These are phyloP conservation scores for Claviceps sorghi DNA, from an alignment of 2,329 filamentous ascomycete genomes.

Conservation along the genomic window DNA sequence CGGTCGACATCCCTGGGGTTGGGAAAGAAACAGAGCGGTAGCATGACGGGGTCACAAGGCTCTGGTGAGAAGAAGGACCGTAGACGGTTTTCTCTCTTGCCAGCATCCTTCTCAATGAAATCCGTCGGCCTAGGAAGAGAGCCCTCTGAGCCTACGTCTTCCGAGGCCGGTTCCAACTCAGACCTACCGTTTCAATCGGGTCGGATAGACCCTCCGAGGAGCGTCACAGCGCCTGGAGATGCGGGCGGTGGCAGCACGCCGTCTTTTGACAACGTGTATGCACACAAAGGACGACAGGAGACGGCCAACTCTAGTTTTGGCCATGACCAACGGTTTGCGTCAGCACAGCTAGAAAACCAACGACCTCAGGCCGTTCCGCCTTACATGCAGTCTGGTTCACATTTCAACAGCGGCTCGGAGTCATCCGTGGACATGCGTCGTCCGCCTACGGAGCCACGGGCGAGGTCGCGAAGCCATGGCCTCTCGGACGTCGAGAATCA, in stretches of 20 bases:
- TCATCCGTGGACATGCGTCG: constrained; percentile 36
- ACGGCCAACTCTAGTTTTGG: constrained; percentile 20
- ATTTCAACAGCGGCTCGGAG: constrained; percentile 37
- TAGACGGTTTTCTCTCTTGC: constrained; percentile 58
- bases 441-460: constrained; percentile 23
- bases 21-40: constrained; percentile 56
- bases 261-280: constrained; percentile 26
- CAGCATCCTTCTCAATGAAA: constrained; percentile 48
- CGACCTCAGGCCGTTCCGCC: constrained; percentile 29
- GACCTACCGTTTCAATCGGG: constrained; percentile 37
- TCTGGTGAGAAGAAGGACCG: constrained; percentile 43
- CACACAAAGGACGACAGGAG: constrained; percentile 22
- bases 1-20: constrained; percentile 57
- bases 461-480: constrained; percentile 29
- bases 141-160: constrained; percentile 21
- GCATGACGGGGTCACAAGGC: constrained; percentile 41
- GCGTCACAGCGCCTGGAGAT: constrained; percentile 22
- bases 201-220: constrained; percentile 15
- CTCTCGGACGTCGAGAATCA: constrained; percentile 29
- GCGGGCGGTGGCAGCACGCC: constrained; percentile 22
- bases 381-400: constrained; percentile 30
- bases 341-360: constrained; percentile 24
- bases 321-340: constrained; percentile 28
- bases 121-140: constrained; percentile 47
- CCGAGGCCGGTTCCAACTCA: constrained; percentile 35